phyloP scores from a whole-genome alignment of 768 basidiomycete species.

The Clavulina sp. region DNA sequence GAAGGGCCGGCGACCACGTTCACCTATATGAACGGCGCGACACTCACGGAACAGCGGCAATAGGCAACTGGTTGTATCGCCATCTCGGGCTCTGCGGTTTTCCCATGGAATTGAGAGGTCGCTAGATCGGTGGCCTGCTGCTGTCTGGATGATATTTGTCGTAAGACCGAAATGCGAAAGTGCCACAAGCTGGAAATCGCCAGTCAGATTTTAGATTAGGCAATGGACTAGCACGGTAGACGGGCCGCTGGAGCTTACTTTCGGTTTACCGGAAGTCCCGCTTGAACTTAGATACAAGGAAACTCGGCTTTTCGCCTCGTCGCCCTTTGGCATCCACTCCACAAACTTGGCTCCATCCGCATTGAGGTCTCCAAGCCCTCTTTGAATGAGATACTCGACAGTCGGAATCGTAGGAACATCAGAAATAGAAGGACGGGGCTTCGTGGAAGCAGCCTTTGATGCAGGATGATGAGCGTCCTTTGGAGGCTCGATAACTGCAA shows the following conservation, averaged over 20 bases:
- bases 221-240: too few species aligned
- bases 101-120: conserved; percentile 19
- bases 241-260: conserved; percentile 6
- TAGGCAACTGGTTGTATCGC: conserved; percentile 38
- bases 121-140: conserved; percentile 33
- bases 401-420: not conserved
- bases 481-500: conserved; percentile 6
- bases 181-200: conserved; percentile 36
- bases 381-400: conserved; percentile 26
- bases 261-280: conserved; percentile 54
- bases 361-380: conserved; percentile 24
- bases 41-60: conserved; percentile 14
- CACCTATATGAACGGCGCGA: too few species aligned
- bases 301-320: conserved; percentile 50
- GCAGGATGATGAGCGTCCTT: not conserved
- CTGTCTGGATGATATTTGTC: conserved; percentile 44
- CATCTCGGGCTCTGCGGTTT: conserved; percentile 33
- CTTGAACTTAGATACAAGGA: conserved; percentile 60
- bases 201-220: too few species aligned
- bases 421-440: too few species aligned
- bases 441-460: conserved; percentile 1
- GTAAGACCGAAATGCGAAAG: conserved; percentile 43
- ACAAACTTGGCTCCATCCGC: conserved; percentile 21
- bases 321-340: conserved; percentile 33
- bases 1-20: too few species aligned